Base-by-base conservation (phyloP, 2,329 filamentous ascomycete genomes). In the Parascedosporium putredinis region DNA sequence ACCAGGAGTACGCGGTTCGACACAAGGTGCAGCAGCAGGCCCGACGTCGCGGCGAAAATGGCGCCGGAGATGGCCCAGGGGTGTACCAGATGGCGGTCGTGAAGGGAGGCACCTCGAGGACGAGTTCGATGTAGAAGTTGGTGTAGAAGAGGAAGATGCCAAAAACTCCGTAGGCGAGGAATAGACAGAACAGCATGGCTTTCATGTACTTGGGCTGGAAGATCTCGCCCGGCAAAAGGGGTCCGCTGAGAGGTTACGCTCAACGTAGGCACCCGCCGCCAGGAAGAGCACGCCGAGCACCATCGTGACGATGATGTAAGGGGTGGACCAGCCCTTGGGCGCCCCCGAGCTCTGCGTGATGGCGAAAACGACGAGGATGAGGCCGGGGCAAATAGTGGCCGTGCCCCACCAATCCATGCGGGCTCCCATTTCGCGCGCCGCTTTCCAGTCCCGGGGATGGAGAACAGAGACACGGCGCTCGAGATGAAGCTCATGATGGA, bases 291-390 rank as follows among this genome's bases (percentile, higher is more conserved):
- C 64, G 0, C 83, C 83, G 5, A 83, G 49, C 2, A 76, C 62
- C 34, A 87, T 72, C 0, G 76, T 74, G 10, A 77, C 66, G n/a
- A 74, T 70, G 49, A 86, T 81, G 54, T 86, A 83, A 1, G 80
- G 78, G 2, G 79, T 83, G 22, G 63, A 68, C 83, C 83, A 87
- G 7, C 77, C 73, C 3, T 75, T 57, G 0, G 75, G 69, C 1
- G 80, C 80, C 59, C 84, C 78, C 0, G 78, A 74, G 31, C 76
- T 79, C 51, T 85, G 78, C 1, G 82, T 84, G 50, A 88, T 73
- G 2, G 83, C 76, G 56, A 82, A 87, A 3, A 85, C 78, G 55
- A 84, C 65, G 14, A 87, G 67, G 9, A 84, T 70, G 3, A 84
- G 62, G 0, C 80, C 82, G 0, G 68, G 65, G 3, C 81, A 67